phyloP scores from a whole-genome alignment of 805 yeast species.

The Trichomonascus vanleenenianus region DNA sequence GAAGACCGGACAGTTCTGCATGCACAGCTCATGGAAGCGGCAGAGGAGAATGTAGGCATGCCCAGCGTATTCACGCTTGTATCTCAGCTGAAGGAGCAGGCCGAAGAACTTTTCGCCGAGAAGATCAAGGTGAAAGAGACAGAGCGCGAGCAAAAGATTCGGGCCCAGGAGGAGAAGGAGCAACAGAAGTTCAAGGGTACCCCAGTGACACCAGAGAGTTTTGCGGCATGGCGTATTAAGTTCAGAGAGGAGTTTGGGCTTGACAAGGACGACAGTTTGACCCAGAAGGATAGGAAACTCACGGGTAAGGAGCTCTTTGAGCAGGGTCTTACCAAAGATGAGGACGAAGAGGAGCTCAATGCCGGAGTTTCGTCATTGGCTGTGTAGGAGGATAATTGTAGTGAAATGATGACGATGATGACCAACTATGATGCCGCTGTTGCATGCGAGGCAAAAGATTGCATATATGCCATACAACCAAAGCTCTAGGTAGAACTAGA shows the following conservation, averaged over 20 bases:
- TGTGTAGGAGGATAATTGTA: too few relatives aligned
- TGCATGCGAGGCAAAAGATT: too few relatives aligned
- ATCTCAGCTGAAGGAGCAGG: slow-evolving; percentile 70
- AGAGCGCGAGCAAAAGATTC: slow-evolving; percentile 48
- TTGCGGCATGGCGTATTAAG: slow-evolving; percentile 56
- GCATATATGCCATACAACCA: too few relatives aligned
- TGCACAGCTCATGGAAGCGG: slow-evolving; percentile 29
- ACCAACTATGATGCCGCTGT: too few relatives aligned
- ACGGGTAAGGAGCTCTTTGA: slow-evolving; percentile 90
- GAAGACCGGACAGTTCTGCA: slow-evolving; percentile 25
- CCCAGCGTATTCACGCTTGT: slow-evolving; percentile 83
- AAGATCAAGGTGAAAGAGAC: slow-evolving; percentile 49
- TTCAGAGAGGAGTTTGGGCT: slow-evolving; percentile 70
- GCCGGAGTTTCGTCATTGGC: too few relatives aligned
- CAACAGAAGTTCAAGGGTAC: slow-evolving; percentile 90
- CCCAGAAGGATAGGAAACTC: slow-evolving; percentile 61
- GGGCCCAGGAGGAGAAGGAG: slow-evolving; percentile 67
- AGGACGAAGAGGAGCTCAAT: slow-evolving; percentile 40
- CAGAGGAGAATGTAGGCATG: slow-evolving; percentile 77
- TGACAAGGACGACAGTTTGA: slow-evolving; percentile 40
- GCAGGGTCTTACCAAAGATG: slow-evolving; percentile 72
- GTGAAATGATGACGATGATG: too few relatives aligned
- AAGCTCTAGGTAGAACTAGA: too few relatives aligned
- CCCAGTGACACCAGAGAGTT: slow-evolving; percentile 74
- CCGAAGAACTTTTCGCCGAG: slow-evolving; percentile 58